Base-by-base conservation (phyloP, 352 stramenopile genomes). In the Pythium volutum region DNA sequence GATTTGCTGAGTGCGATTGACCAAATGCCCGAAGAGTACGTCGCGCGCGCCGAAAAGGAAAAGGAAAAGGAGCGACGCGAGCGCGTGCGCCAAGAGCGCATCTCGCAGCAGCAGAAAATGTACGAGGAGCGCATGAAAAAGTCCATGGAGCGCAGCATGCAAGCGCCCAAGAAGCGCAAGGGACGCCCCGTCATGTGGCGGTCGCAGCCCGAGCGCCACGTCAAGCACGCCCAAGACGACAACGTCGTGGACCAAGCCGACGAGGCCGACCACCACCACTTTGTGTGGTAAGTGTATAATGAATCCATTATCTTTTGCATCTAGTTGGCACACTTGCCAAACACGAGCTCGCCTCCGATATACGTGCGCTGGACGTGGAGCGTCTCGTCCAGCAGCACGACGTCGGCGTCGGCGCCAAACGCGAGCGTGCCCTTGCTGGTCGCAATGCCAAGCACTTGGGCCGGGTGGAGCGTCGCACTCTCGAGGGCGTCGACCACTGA, bases 81-180 rank as follows among this genome's bases (percentile, higher is more conserved):
- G 74, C 83, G 87, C 23, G 91, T 97, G 51, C 84, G 91, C 1
- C 85, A 94, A 45, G 93, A 98, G 72, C 81, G 93, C 48, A 92
- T 97, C 67, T 77, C 86, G n/a, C 78, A 96, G 67, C 90, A 97
- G 71, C 88, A 97, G 62, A 91, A 91, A 58, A 90, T 96, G 81
- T 96, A 97, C 73, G 87, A 97, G 59, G 90, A 98, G 65, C 77
- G 91, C 57, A 96, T 98, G 78, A 92, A 96, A 63, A 97, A 97
- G 62, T 95, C 89, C 15, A 97, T 98, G 79, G 87, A 96, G 74
- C 73, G 93, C 22, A 95, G 85, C 49, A 93, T 97, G 81, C 89
- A 97, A 64, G 88, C 93, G 8, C 90, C 90, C 14, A 97, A 97
- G 70, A 97, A 97, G 59, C 87, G 90, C 38, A 95, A 92, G 45